phyloP scores from a whole-genome alignment of 2,329 filamentous ascomycete species.

The Neofusicoccum umdonicola region DNA sequence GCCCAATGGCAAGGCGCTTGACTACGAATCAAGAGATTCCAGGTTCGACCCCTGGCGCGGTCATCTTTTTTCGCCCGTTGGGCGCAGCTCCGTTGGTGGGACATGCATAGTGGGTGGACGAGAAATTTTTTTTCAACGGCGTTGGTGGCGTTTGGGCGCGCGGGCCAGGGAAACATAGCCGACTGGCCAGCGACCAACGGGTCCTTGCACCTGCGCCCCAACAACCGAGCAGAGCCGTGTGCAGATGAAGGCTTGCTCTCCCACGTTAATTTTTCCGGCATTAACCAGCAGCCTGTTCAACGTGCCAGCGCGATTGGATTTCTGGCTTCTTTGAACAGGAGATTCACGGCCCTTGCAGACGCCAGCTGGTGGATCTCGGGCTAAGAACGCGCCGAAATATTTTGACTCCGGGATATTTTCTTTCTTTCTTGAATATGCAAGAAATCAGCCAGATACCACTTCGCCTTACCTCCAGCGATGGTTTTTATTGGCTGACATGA shows the following conservation, averaged over 20 bases:
- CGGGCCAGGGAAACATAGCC: conserved; percentile 1
- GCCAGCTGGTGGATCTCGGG: not conserved
- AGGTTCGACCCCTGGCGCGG: conserved; percentile 27
- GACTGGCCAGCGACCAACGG: not conserved
- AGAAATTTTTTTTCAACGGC: not conserved
- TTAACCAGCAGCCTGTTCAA: not conserved
- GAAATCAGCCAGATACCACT: too few species aligned
- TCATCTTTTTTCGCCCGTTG: conserved; percentile 10
- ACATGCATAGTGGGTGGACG: not conserved
- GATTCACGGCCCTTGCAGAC: not conserved
- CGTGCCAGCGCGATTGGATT: not conserved
- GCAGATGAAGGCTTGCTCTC: not conserved
- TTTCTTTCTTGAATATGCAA: too few species aligned
- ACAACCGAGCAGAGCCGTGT: not conserved
- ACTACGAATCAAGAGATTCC: conserved; percentile 47
- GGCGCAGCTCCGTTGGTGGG: not conserved
- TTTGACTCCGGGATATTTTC: too few species aligned
- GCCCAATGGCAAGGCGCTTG: conserved; percentile 51
- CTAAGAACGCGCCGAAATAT: not conserved
- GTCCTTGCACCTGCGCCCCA: not conserved
- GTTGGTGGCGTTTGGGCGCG: conserved; percentile 1
- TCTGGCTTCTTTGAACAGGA: not conserved
- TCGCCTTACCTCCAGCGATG: too few species aligned
- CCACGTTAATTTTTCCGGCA: not conserved
- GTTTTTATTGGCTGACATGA: too few species aligned